phyloP scores from a whole-genome alignment of 2,329 filamentous ascomycete genomes.

The Alternaria arborescens region DNA sequence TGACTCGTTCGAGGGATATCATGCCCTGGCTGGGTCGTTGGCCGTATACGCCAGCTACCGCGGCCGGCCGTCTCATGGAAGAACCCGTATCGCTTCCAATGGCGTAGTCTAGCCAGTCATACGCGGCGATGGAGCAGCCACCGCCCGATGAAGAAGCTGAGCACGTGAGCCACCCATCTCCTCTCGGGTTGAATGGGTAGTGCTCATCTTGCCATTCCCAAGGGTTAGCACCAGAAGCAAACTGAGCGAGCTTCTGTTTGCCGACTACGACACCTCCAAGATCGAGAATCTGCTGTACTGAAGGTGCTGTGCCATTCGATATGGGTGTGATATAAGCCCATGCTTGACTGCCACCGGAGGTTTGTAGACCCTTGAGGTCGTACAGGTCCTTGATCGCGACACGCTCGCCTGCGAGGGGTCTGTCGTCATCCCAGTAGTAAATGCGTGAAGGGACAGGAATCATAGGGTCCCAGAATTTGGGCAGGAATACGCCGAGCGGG shows the following conservation, averaged over 20 bases:
- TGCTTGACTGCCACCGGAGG: slow-evolving; percentile 34
- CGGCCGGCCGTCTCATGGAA: slow-evolving; percentile 58
- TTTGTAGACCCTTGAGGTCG: slow-evolving; percentile 37
- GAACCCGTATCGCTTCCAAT: slow-evolving; percentile 59
- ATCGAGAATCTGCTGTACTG: slow-evolving; percentile 36
- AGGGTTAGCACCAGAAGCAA: slow-evolving; percentile 49
- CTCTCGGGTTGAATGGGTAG: slow-evolving; percentile 56
- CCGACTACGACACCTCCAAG: slow-evolving; percentile 57
- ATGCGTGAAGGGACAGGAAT: slow-evolving; percentile 53
- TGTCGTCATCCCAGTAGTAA: slow-evolving; percentile 47
- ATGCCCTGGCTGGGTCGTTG: slow-evolving; percentile 38
- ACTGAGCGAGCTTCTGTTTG: slow-evolving; percentile 62
- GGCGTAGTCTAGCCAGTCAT: slow-evolving; percentile 58
- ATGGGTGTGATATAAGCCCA: slow-evolving; percentile 32
- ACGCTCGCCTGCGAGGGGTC: slow-evolving; percentile 40
- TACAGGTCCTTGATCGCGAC: slow-evolving; percentile 40
- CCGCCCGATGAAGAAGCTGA: slow-evolving; percentile 48
- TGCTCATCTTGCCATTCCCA: slow-evolving; percentile 46
- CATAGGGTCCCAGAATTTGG: slow-evolving; percentile 39
- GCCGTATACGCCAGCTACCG: slow-evolving; percentile 55
- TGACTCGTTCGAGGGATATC: slow-evolving; percentile 35
- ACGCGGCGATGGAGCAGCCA: slow-evolving; percentile 52
- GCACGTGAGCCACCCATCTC: slow-evolving; percentile 38
- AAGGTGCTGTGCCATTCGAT: slow-evolving; percentile 30
- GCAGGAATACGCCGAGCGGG: slow-evolving; percentile 34